Conservation (phyloP, 2,329 filamentous ascomycete species). For the Albifimbria verrucaria region DNA sequence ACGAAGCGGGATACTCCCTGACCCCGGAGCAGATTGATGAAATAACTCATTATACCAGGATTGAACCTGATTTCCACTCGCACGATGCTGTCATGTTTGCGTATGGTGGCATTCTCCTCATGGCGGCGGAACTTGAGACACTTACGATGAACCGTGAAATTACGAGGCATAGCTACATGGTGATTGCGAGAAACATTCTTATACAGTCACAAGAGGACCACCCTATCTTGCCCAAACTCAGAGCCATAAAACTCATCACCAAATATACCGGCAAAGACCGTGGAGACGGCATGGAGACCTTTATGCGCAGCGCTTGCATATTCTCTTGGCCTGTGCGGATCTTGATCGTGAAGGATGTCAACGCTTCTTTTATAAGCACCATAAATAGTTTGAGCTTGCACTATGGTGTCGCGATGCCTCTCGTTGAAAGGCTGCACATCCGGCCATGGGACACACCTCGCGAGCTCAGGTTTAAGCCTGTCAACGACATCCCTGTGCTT, state of each 20-base stretch:
- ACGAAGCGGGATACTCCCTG: not conserved
- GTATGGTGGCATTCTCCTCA: not conserved
- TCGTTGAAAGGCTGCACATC: no score
- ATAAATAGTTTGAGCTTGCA: no score
- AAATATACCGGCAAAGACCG: not conserved
- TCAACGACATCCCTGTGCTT: not conserved
- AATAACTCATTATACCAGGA: not conserved
- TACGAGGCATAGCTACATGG: not conserved
- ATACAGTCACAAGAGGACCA: not conserved
- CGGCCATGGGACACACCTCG: no score
- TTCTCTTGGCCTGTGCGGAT: no score
- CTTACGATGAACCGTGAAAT: not conserved
- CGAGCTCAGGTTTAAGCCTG: not conserved
- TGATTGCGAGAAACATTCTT: not conserved
- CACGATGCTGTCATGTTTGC: not conserved
- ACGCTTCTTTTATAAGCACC: no score
- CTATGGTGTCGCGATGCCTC: no score
- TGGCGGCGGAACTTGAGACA: not conserved
- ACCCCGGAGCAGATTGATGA: not conserved
- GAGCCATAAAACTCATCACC: not conserved
- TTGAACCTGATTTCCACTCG: not conserved
- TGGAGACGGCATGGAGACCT: no score
- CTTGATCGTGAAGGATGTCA: no score
- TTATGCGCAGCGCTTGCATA: no score
- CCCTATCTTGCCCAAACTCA: not conserved